These are phyloP conservation scores for Ustulina deusta DNA, from an alignment of 2,329 filamentous ascomycete species.

Conservation along the genomic window DNA sequence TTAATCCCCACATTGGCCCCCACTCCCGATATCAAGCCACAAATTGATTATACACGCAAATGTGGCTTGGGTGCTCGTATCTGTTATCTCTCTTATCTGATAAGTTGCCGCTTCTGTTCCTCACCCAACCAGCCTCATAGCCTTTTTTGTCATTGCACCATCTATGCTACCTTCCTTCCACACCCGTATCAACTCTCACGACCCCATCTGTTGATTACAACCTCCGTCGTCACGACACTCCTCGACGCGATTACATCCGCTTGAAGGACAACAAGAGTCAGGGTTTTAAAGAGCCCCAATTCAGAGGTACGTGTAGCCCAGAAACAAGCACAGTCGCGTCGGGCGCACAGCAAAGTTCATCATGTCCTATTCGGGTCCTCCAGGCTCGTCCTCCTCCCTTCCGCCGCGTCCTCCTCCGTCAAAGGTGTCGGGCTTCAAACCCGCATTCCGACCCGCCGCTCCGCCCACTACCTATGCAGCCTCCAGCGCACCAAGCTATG, in stretches of 20 bases:
- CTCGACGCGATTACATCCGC: neutral
- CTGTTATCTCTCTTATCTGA: conserved; percentile 24
- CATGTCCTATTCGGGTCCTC: conserved; percentile 90
- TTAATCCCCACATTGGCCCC: neutral
- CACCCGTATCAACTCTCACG: conserved; percentile 16
- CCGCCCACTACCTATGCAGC: conserved; percentile 51
- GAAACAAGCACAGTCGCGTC: conserved; percentile 49
- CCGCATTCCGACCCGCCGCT: conserved; percentile 60
- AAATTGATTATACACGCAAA: neutral
- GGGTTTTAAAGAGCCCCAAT: conserved; percentile 28
- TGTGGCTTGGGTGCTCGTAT: neutral
- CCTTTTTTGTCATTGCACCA: conserved; percentile 26
- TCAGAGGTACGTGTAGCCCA: conserved; percentile 62
- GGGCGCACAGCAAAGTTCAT: conserved; percentile 66
- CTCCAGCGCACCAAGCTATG: conserved; percentile 52
- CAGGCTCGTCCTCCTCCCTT: conserved; percentile 76
- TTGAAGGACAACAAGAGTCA: conserved; percentile 1
- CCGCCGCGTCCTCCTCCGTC: conserved; percentile 81
- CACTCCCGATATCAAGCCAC: conserved; percentile 18
- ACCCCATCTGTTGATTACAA: conserved; percentile 6
- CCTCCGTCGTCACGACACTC: neutral
- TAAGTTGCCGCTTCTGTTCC: conserved; percentile 24
- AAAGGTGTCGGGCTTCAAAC: conserved; percentile 60
- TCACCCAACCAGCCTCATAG: conserved; percentile 7
- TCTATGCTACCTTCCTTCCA: conserved; percentile 8